These are phyloP conservation scores for Canavalia gladiata DNA, from an alignment of 306 rosid species.

Conservation along the genomic window DNA sequence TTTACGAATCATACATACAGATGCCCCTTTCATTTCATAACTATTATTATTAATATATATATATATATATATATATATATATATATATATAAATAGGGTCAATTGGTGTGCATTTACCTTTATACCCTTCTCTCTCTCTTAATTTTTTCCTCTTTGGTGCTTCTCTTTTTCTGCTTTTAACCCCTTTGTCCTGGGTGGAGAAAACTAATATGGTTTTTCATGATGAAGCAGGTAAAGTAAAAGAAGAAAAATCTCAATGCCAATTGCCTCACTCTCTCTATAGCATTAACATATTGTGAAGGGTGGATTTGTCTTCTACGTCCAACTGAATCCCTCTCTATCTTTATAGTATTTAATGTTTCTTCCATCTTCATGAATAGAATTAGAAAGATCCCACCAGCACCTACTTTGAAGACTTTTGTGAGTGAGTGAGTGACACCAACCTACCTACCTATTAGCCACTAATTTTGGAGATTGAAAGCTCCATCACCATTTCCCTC, in stretches of 20 bases:
- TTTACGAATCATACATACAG: constrained; percentile 25
- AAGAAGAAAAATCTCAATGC: constrained; percentile 9
- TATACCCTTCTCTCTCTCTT: constrained; percentile 46
- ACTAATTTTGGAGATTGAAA: constrained; percentile 48
- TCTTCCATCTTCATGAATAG: constrained; percentile 47
- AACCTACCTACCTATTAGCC: constrained; percentile 58
- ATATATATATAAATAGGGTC: constrained; percentile 15
- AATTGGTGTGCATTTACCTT: constrained; percentile 50
- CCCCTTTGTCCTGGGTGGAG: constrained; percentile 47
- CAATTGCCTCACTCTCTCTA: constrained; percentile 20
- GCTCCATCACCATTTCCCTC: constrained; percentile 40
- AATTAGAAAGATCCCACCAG: constrained; percentile 56
- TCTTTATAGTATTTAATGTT: constrained; percentile 41
- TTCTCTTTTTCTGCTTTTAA: constrained; percentile 45
- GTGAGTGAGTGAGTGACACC: constrained; percentile 52
- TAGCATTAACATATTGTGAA: not conserved
- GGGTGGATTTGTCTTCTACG: constrained; percentile 48
- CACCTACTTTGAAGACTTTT: constrained; percentile 69
- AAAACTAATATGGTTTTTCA: constrained; percentile 52
- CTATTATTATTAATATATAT: not conserved
- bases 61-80: no score
- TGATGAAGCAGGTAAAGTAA: constrained; percentile 52
- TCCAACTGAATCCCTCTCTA: constrained; percentile 18
- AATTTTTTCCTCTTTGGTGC: not conserved
- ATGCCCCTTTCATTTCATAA: constrained; percentile 17